These are phyloP conservation scores for Xylaria digitata DNA, from an alignment of 2,329 filamentous ascomycete genomes.

Conservation along the genomic window DNA sequence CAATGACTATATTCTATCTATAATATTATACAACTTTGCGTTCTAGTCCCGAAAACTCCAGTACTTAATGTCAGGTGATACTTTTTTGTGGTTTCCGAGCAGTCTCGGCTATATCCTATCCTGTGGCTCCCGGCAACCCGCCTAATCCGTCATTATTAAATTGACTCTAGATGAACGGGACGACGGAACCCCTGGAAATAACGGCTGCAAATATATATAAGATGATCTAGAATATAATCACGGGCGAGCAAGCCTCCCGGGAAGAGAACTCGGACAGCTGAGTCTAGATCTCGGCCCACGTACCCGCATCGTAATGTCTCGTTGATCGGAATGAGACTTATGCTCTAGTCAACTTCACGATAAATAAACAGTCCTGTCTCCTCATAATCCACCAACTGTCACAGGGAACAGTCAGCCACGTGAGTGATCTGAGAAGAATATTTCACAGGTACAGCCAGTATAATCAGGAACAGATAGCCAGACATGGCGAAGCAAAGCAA, in stretches of 20 bases:
- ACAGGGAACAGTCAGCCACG: constrained; percentile 5
- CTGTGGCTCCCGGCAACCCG: constrained; percentile 20
- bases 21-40: neutral
- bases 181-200: constrained; percentile 16
- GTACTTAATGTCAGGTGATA: constrained; percentile 16
- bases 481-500: constrained; percentile 21
- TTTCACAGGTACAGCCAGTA: neutral
- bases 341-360: neutral
- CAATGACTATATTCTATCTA: constrained; percentile 2
- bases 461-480: neutral
- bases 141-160: constrained; percentile 24
- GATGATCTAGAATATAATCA: constrained; percentile 15
- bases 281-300: constrained; percentile 20
- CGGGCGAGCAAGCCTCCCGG: constrained; percentile 8
- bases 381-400: neutral
- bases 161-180: constrained; percentile 32
- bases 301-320: neutral
- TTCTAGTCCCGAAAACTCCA: neutral
- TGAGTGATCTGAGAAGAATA: neutral
- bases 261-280: constrained; percentile 1
- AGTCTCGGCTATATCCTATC: constrained; percentile 31
- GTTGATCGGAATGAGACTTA: neutral
- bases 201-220: constrained; percentile 12
- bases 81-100: constrained; percentile 17
- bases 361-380: constrained; percentile 3